Evolutionary conservation across 768 basidiomycete genomes (phyloP).

Genomic region (Pleurotus salmoneostramineus): DNA sequence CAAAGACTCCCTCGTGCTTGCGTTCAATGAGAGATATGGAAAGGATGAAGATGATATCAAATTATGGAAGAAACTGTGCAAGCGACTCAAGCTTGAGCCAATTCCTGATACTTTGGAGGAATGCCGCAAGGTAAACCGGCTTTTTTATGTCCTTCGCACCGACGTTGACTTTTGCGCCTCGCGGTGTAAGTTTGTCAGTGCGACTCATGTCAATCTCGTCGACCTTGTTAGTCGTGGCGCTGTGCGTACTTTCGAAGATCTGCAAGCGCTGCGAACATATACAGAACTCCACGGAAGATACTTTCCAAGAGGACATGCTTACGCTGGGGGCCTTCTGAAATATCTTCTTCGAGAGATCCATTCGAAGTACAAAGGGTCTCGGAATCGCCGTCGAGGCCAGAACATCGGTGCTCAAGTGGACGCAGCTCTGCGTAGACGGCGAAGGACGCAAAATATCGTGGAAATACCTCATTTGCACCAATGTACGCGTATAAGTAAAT

Average conservation of each 20-base stretch:
- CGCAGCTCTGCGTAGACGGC: background rate
- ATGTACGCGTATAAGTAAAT: too few relatives aligned
- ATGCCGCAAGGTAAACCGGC: constrained; percentile 20
- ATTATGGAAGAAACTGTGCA: background rate
- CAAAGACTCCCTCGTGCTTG: constrained; percentile 22
- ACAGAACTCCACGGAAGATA: constrained; percentile 20
- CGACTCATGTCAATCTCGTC: constrained; percentile 32
- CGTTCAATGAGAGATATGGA: constrained; percentile 31
- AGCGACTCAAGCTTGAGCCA: constrained; percentile 20
- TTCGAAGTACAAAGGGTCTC: background rate
- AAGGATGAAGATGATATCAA: constrained; percentile 22
- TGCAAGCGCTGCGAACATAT: constrained; percentile 25
- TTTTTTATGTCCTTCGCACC: background rate
- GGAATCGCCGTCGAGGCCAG: background rate
- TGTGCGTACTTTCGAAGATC: constrained; percentile 18
- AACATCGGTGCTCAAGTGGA: background rate
- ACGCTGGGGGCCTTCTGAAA: constrained; percentile 27
- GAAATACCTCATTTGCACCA: too few relatives aligned
- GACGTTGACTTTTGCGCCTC: background rate
- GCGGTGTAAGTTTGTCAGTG: constrained; percentile 25
- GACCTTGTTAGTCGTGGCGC: constrained; percentile 25
- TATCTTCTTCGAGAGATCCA: constrained; percentile 26
- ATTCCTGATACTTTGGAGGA: constrained; percentile 19
- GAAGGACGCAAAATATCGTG: too few relatives aligned
- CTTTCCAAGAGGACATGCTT: constrained; percentile 25